Evolutionary conservation across 2,329 filamentous ascomycete species (phyloP), one percentile per base, ranked within the genome.

Genomic region (Aspergillus transmontanensis): DNA sequence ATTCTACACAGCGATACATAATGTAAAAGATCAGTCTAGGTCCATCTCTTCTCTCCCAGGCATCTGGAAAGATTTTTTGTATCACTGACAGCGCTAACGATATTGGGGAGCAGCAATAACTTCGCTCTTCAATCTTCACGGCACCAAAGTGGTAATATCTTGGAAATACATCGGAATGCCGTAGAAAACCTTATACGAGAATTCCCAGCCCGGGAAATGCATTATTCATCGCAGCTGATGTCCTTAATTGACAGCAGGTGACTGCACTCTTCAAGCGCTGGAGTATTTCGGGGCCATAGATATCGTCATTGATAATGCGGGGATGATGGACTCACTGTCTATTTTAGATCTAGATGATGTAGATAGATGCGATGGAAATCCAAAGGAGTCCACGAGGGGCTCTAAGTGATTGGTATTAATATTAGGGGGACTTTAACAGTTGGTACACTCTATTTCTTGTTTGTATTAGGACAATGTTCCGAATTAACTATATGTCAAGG

Each of bases 401-500:
- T 67, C 57, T 69, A 64, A 21, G 75, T 79, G 0, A 66, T 79
- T 48, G 80, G 81, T 64, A 73, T 82, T 4, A 82, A 83, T 69
- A 51, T 82, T 4, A 82, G 80, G 63, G 80, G 80, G 0, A 79
- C 79, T 1, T 71, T 82, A 68, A 82, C 62, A 81, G 80, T 81
- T 70, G 43, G 51, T 60, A 53, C 4, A 36, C 10, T 23, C 6
- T 21, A 14, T 54, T 36, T 36, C 21, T 55, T 59, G 60, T 21
- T 30, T 32, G 48, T 67, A 39, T 23, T 21, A 11, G 9, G 23
- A 6, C 19, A 14, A 26, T 46, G 34, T 21, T 10, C 21, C 23
- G 23, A 26, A 30, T 32, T 32, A 36, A 23, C 12, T 43, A 11
- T 26, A 36, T 14, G 28, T n/a, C 68, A 70, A 74, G 78, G 75